Evolutionary conservation across 1,284 basidiomycete species (phyloP), one percentile per base, ranked within the genome.

Genomic region (Gymnopus androsaceus): DNA sequence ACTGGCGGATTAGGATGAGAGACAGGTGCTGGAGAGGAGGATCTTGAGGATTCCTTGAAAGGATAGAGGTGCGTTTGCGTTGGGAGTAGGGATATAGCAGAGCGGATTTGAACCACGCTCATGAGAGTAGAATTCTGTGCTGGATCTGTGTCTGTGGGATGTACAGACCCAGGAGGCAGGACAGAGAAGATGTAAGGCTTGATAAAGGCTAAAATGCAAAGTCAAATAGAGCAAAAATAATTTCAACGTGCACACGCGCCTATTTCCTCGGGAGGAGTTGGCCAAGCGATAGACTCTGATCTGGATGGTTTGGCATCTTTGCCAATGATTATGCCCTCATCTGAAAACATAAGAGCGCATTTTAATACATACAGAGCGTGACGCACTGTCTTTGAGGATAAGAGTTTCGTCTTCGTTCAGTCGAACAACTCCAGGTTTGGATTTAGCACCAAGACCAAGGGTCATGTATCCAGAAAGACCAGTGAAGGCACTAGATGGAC

Each of bases 391-490:
- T 70, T 88, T 89, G 1, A 85, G 80, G 31, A 95, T 80, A 7
- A 95, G 70, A 1, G 85, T 83, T 66, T 95, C 90, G 0, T 78
- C 80, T 2, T 88, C 86, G 34, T 77, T 79, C 25, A 90, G 74
- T 15, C 77, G 80, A 2, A 86, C 76, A 2, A 87, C 76, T 4
- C 76, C 78, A 2, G 92, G 87, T 61, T 88, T 92, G 4, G 82
- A 79, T 66, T 87, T 91, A 9, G 83, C 79, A 3, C 89, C 90
- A 17, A 90, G 72, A 0, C 90, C 90, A 36, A 95, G 73, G 11
- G 90, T 92, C 84, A 97, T 94, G 67, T 96, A 95, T 11, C 92
- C 92, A 9, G 92, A 88, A 15, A 95, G 72, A 1, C 92, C 91
- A 9, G 83, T 84, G 33, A 95, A 76, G 0, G 91, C 87, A 28